A percentile compares a stretch with the other conserved stretches of the same genome.
Conservation (phyloP, 2,329 filamentous ascomycete genomes). For the Sclerotinia sclerotiorum region DNA sequence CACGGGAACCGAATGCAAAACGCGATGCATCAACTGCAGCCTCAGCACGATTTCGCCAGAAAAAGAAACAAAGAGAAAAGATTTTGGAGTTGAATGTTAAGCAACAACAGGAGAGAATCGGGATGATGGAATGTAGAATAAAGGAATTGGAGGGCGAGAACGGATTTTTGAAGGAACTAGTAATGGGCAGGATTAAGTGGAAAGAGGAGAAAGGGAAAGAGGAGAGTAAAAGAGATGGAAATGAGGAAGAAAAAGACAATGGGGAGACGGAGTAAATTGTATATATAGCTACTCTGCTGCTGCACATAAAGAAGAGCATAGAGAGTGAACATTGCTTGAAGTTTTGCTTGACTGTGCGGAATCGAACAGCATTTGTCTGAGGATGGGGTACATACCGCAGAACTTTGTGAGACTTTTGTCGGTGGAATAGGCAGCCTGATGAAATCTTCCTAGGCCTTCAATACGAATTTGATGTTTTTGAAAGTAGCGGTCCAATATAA, state of each 20-base stretch:
- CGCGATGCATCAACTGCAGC: slow-evolving; percentile 84
- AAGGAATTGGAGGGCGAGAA: slow-evolving; percentile 76
- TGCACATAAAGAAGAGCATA: neutral
- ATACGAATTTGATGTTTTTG: neutral
- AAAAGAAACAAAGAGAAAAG: slow-evolving; percentile 93
- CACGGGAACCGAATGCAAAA: slow-evolving; percentile 48
- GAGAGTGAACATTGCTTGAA: neutral
- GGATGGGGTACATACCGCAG: neutral
- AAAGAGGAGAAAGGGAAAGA: slow-evolving; percentile 41
- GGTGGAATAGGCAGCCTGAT: neutral
- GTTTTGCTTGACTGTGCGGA: neutral
- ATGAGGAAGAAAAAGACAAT: slow-evolving; percentile 4
- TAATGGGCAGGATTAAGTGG: slow-evolving; percentile 59
- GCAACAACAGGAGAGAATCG: slow-evolving; percentile 77
- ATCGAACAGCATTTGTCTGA: neutral
- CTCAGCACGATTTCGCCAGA: slow-evolving; percentile 83
- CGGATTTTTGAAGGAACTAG: slow-evolving; percentile 74
- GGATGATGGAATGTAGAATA: slow-evolving; percentile 68
- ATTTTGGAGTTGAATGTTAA: slow-evolving; percentile 76
- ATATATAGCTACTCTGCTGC: neutral
- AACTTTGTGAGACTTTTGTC: neutral
- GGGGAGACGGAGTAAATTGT: neutral
- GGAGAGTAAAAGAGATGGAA: slow-evolving; percentile 36
- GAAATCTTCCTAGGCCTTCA: no score
- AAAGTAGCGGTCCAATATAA: neutral